These are phyloP conservation scores for Sclerotinia glacialis DNA, from an alignment of 2,329 filamentous ascomycete genomes.

Conservation along the genomic window DNA sequence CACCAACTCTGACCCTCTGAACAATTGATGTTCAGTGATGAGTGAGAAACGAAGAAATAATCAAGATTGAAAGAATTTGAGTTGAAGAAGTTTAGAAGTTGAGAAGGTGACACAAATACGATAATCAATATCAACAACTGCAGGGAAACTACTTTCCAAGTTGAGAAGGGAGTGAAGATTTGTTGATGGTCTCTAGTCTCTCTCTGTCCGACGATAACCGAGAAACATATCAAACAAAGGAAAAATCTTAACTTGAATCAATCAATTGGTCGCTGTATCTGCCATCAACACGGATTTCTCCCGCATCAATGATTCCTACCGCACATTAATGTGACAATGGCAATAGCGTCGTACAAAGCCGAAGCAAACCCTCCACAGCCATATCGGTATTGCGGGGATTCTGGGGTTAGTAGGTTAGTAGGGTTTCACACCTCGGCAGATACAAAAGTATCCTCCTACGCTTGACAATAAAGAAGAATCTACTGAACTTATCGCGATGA, in stretches of 20 bases:
- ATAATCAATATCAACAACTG: background rate
- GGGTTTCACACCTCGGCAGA: no score
- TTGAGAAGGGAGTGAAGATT: background rate
- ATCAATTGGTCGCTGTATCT: background rate
- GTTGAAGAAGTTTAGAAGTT: background rate
- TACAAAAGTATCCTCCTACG: background rate
- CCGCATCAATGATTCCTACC: background rate
- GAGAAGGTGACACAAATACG: background rate
- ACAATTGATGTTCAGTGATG: background rate
- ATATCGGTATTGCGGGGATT: background rate
- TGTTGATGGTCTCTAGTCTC: background rate
- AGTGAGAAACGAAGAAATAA: background rate
- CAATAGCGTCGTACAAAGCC: background rate
- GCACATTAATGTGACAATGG: background rate
- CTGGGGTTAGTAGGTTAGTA: background rate
- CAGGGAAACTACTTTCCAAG: background rate
- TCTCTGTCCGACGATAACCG: slow-evolving; percentile 10
- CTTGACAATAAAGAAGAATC: no score
- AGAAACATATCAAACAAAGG: background rate
- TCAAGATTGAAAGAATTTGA: background rate
- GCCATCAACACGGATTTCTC: background rate
- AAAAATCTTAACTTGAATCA: background rate
- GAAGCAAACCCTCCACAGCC: slow-evolving; percentile 9
- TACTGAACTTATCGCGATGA: background rate
- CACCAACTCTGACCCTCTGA: background rate